Base-by-base conservation (phyloP, 768 basidiomycete species). In the Clavulina sp. region DNA sequence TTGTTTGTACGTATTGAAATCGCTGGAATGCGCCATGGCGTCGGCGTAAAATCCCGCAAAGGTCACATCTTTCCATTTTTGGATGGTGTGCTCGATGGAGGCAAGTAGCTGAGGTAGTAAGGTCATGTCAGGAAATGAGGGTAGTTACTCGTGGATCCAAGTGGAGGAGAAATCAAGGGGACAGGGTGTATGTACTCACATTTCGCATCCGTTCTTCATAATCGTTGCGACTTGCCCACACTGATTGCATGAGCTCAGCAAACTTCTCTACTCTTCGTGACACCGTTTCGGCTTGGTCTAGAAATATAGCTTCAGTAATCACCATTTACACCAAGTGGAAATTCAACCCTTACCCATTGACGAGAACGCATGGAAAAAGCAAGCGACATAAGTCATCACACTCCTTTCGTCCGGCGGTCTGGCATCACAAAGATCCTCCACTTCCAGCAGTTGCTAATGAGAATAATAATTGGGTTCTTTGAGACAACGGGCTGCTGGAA, bases 381-480 rank as follows among this genome's bases (percentile, higher is more conserved):
- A 86, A 31, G 95, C 95, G 43, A 99, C 83, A 58, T 96, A 97
- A 3, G 91, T 96, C 88, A 96, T 96, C 7, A 96, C 86, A 64
- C 84, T 88, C 33, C 89, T 80, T 66, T 99, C 95, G 63, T 99
- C 95, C 0, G 93, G 93, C 44, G 74, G 76, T n/a, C 70, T 70
- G 0, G 80, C 76, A 60, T 91, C 88, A 58, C 88, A 92, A 29
- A 99, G 65, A 70, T 99, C 95, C 51, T 88, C 82, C 0, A 97
- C 93, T 72, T 99, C 95, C 19, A 99, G 75, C 3, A 99, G 70
- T 81, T 85, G 87, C 88, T 95, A 52, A 30, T 7, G 13, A 13
- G 24, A 13, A 46, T 16, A 46, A 9, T 28, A 13, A 46, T 13
- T 46, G 13, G 16, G 43, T 9, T 9, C 24, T 13, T 13, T 9